Base-by-base conservation (phyloP, 2,329 filamentous ascomycete species). In the Calycina marina region DNA sequence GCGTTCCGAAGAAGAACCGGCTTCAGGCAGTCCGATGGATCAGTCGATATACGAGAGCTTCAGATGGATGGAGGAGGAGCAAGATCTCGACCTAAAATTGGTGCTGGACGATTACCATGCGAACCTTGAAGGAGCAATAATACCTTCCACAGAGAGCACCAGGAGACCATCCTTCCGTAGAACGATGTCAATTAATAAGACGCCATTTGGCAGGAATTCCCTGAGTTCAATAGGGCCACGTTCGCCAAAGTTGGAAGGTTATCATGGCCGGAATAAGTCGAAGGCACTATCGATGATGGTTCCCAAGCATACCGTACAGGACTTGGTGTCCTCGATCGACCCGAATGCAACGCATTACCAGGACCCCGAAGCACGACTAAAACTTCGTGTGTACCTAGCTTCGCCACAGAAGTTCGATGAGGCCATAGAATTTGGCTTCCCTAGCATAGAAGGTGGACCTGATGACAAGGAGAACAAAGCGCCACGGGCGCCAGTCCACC, bases 371-470 rank as follows among this genome's bases (percentile, higher is more conserved):
- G 83, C 86, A 24, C 72, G 88, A 18, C 65, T 83, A 46, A 93
- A 92, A 56, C 62, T 96, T 13, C 75, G 85, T 9, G 74, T 83
- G 5, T 93, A 86, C 48, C 69, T 93, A 13, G 80, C 82, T 5
- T 93, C 85, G 1, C 80, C 86, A 1, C 82, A 93, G 44, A 93
- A 93, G 52, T 96, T 96, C 46, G 88, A 96, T 51, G 88, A 96
- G 56, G 85, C 83, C 1, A 71, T 96, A 32, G 82, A 93, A 52
- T 94, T 92, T 55, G 88, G 88, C 0, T 96, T 94, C 47, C 84
- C 85, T 0, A 73, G 77, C 0, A 62, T 62, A 20, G 66, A 72
- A 18, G 56, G 47, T 5, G 43, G 52, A 3, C 45, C 56, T n/a
- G 46, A 45, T 3, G 46, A 54, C 14, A 50, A 53, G 6, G 55